Percentiles rank a stretch among this genome's conserved stretches.
Evolutionary conservation across 208 protist species (phyloP).

Genomic region (Novymonas esmeraldas): DNA sequence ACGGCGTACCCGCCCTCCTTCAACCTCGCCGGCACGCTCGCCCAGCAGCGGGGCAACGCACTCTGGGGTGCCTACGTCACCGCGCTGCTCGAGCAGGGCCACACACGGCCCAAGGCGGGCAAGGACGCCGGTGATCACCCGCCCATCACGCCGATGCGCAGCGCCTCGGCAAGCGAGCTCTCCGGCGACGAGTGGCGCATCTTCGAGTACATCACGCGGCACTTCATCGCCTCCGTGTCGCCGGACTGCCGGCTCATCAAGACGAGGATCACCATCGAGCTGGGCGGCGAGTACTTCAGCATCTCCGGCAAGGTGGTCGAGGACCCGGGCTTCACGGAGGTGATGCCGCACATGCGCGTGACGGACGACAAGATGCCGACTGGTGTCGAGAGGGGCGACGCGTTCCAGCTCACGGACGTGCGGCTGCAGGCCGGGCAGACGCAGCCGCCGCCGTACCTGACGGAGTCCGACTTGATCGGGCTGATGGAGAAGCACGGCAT

Average conservation of each 20-base stretch:
- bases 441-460: conserved; percentile 94
- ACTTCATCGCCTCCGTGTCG: conserved; percentile 90
- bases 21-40: conserved; percentile 70
- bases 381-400: conserved; percentile 61
- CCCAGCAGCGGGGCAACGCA: conserved; percentile 52
- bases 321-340: conserved; percentile 82
- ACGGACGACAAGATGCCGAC: conserved; percentile 82
- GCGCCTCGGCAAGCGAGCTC: conserved; percentile 60
- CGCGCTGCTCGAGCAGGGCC: conserved; percentile 57
- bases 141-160: conserved; percentile 92
- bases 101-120: conserved; percentile 78
- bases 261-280: conserved; percentile 80
- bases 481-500: conserved; percentile 98
- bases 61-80: conserved; percentile 82
- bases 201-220: conserved; percentile 90
- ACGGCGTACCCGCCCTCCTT: conserved; percentile 94
- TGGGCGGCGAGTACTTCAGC: conserved; percentile 81
- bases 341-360: conserved; percentile 78
- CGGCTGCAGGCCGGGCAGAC: conserved; percentile 86
- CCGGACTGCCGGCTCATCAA: conserved; percentile 72
- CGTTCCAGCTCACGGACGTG: conserved; percentile 82
- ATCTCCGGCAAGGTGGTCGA: conserved; percentile 76
- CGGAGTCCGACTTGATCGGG: conserved; percentile 97
- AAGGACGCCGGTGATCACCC: conserved; percentile 92
- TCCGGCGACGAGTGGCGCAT: conserved; percentile 86